Base-by-base conservation (phyloP, 345 rosid species). In the Mallotus nudiflorus region DNA sequence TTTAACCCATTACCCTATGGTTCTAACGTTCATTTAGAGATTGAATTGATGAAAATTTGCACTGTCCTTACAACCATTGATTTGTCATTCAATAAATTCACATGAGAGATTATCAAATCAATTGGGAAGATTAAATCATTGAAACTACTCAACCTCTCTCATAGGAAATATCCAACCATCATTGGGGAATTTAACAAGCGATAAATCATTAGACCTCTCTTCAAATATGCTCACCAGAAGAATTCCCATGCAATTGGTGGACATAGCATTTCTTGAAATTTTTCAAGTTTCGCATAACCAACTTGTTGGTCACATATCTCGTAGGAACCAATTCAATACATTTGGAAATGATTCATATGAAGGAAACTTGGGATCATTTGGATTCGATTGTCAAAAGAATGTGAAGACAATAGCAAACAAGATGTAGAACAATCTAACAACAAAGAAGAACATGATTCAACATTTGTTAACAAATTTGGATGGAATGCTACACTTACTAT, bases 171-270 rank as follows among this genome's bases (percentile, higher is more conserved):
- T 74, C 77, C 67, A 39, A 44, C 9, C 37, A 3, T 60, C 75
- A 3, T 6, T 78, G 12, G 65, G 59, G 22, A 61, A 74, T 42
- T 29, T 78, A 53, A 45, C 59, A 0, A 58, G 1, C 19, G 39
- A 72, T 9, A 75, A 80, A 69, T 64, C 64, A 16, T 39, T 80
- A 19, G 75, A 77, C n/a, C n/a, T n/a, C n/a, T n/a, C n/a, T n/a
- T n/a, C n/a, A n/a, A n/a, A n/a, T n/a, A n/a, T n/a, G n/a, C 48
- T 73, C 7, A 51, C 0, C 14, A 70, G 81, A 19, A n/a, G 2
- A 0, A 75, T 82, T 56, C 82, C 81, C 9, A 1, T 13, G n/a
- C 27, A 65, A 16, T 15, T 76, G 60, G 28, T 31, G 9, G 35
- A 42, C 9, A 6, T 74, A 2, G 9, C 9, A 7, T 67, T 0